Base-by-base conservation (phyloP, 75 land plant genomes). In the Cupressus sempervirens region DNA sequence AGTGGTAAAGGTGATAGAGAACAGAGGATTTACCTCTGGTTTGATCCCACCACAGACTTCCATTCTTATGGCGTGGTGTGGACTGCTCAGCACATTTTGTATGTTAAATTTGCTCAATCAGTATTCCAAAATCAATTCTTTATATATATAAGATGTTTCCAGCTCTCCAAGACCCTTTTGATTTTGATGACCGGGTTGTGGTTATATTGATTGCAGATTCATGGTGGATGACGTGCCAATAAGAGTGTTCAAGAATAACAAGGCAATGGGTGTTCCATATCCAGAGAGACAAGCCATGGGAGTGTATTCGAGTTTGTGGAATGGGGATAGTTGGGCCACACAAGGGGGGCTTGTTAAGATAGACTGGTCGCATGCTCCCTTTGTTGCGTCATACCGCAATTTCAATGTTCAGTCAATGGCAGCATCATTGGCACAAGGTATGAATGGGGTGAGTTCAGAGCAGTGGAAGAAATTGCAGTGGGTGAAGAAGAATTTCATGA, bases 311-410 rank as follows among this genome's bases (percentile, higher is more conserved):
- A 95, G 92, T 86, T 83, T 95, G 20, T 95, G 95, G 95, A 86
- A 92, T 46, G 53, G 53, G 3, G 53, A 50, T 15, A 50, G 53
- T 13, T 50, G 53, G 53, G 53, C 53, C 12, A 50, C 97, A 14
- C 83, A 87, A 20, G 97, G 97, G 0, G 97, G 95, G 0, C 76
- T 70, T 12, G 91, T 87, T 54, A 91, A 90, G 87, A 88, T 90
- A 29, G 91, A 95, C 77, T 95, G 94, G 94, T 84, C 88, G 0
- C 84, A 90, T 41, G 93, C 89, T 20, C 97, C 97, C 18, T 95
- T 94, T 87, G 83, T 89, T 35, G 94, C 92, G 8, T 83, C 90
- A 36, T 92, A 91, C 80, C 83, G 85, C 35, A 87, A 90, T 50
- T 91, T 90, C 88, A 85, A 87, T 26, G 68, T 26, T 3, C 14